Evolutionary conservation across 2,329 filamentous ascomycete species (phyloP), one percentile per base, ranked within the genome.

Genomic region (Thielaviopsis euricoi): DNA sequence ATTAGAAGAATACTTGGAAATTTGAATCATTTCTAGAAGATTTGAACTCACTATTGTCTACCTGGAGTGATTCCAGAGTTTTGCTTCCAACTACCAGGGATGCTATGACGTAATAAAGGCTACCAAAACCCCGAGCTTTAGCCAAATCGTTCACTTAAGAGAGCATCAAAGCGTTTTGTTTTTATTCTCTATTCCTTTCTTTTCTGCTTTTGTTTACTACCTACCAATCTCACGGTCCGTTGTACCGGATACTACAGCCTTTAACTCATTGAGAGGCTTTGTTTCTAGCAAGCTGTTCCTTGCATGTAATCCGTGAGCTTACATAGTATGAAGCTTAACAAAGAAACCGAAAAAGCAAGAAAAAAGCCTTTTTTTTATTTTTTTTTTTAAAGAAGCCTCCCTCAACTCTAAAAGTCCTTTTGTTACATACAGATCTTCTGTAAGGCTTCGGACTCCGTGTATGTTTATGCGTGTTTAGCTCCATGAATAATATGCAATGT

Each of bases 391-490:
- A 33, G 29, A 33, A 33, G 29, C 29, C 29, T 33, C 29, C 29
- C 29, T 33, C 6, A 12, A 12, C 6, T 33, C 29, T 12, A 33
- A 33, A 33, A 12, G 6, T 33, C 29, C 29, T 33, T 33, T 33
- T 33, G 12, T 12, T 6, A 6, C 29, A 12, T 12, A n/a, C 37
- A 43, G 17, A 56, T 60, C 52, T 62, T 64, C 22, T 64, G 63
- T 5, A 64, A 64, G 43, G 60, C 59, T 25, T 61, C 64, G 21
- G 61, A 62, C 19, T 62, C 64, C n/a, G 59, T 62, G 10, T 33
- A 53, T 64, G 10, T 43, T 43, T 43, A 43, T 43, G 37, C 37
- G 37, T 43, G 37, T 43, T 43, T 43, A 43, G 37, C 37, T 43
- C n/a, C 37, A 43, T 43, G 37, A 43, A 43, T 43, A 43, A 43